A percentile compares a stretch with the other conserved stretches of the same genome.
Evolutionary conservation across 2,329 filamentous ascomycete species (phyloP).

Genomic region (Xylaria multiplex): DNA sequence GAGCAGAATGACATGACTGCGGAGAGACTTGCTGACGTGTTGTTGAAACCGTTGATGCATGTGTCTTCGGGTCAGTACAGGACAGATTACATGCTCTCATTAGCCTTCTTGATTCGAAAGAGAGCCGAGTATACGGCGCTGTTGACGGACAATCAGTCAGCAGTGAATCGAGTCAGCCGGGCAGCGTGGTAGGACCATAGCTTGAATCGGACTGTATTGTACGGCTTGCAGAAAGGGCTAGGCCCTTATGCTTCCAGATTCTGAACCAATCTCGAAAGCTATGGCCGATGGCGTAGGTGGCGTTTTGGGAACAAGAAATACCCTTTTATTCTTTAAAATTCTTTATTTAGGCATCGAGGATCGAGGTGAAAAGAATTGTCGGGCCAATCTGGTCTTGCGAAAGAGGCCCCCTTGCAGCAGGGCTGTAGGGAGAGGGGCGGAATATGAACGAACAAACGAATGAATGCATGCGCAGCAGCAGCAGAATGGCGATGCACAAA

Average conservation of each 20-base stretch:
- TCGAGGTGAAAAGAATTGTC: background rate
- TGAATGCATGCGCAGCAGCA: background rate
- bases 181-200: constrained; percentile 41
- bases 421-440: background rate
- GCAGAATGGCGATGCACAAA: no score
- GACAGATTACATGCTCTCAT: constrained; percentile 55
- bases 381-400: background rate
- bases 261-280: background rate
- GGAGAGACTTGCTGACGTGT: constrained; percentile 53
- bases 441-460: background rate
- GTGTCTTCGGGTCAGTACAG: constrained; percentile 47
- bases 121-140: constrained; percentile 54
- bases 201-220: no score
- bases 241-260: background rate
- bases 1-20: constrained; percentile 57
- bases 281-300: background rate
- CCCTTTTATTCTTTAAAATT: background rate
- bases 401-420: background rate
- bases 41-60: constrained; percentile 56
- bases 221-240: background rate
- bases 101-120: constrained; percentile 57
- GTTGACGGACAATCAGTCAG: constrained; percentile 48
- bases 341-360: background rate
- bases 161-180: constrained; percentile 43
- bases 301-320: background rate